These are phyloP conservation scores for Chrysosporium queenslandicum DNA, from an alignment of 2,329 filamentous ascomycete genomes.

Conservation along the genomic window DNA sequence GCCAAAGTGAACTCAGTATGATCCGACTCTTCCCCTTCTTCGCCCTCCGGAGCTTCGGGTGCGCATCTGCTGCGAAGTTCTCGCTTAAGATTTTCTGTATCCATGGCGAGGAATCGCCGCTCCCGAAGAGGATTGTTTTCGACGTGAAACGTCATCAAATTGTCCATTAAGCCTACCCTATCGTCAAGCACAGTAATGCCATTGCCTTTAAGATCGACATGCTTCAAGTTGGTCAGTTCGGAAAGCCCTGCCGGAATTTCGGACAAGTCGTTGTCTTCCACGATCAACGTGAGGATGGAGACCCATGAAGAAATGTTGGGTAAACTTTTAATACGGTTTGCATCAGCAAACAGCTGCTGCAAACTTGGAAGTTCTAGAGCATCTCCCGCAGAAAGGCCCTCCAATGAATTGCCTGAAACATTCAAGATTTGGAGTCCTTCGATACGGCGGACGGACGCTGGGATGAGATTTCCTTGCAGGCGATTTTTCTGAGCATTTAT, in stretches of 20 bases:
- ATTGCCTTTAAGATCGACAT: constrained; percentile 77
- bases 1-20: constrained; percentile 34
- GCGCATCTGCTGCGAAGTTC: constrained; percentile 55
- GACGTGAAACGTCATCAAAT: constrained; percentile 61
- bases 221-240: constrained; percentile 56
- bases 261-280: constrained; percentile 71
- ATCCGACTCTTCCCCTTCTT: constrained; percentile 33
- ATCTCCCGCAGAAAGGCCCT: constrained; percentile 39
- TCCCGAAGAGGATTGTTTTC: constrained; percentile 85
- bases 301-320: constrained; percentile 67
- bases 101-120: constrained; percentile 72
- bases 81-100: constrained; percentile 69
- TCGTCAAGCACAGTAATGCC: constrained; percentile 67
- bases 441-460: constrained; percentile 48
- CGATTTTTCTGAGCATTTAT: constrained; percentile 68
- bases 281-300: constrained; percentile 60
- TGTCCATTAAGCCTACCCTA: constrained; percentile 69
- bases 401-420: constrained; percentile 65
- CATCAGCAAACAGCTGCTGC: constrained; percentile 63
- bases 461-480: constrained; percentile 61
- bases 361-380: constrained; percentile 58
- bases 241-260: constrained; percentile 68
- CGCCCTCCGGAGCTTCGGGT: constrained; percentile 39
- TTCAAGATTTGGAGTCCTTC: constrained; percentile 64
- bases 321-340: constrained; percentile 65